These are phyloP conservation scores for Globisporangium okanoganense DNA, from an alignment of 352 stramenopile species.

Conservation along the genomic window DNA sequence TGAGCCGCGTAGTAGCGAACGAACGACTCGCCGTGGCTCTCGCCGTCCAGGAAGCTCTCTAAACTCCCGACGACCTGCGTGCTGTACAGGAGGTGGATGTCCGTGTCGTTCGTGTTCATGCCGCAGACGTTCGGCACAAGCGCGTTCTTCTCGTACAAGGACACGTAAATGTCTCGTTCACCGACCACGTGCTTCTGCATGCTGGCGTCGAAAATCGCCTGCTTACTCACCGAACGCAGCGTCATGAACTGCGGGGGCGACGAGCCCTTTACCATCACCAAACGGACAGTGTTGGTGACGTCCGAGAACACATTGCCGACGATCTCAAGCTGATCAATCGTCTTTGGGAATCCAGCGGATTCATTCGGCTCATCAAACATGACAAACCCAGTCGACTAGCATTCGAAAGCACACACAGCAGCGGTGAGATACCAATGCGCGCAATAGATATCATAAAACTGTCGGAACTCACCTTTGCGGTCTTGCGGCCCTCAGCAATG, in stretches of 20 bases:
- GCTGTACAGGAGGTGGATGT: slow-evolving; percentile 83
- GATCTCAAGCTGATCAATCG: slow-evolving; percentile 63
- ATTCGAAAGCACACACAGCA: not conserved
- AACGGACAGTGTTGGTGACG: slow-evolving; percentile 63
- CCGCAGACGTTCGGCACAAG: slow-evolving; percentile 64
- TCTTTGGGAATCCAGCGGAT: slow-evolving; percentile 30
- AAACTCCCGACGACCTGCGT: slow-evolving; percentile 79
- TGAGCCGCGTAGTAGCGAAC: slow-evolving; percentile 86
- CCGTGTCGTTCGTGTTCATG: slow-evolving; percentile 73
- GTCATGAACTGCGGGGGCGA: slow-evolving; percentile 62
- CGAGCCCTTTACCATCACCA: slow-evolving; percentile 61
- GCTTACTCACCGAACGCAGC: slow-evolving; percentile 74
- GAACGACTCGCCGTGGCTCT: slow-evolving; percentile 70
- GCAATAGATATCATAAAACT: not conserved
- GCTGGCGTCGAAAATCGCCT: slow-evolving; percentile 70
- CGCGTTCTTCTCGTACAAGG: slow-evolving; percentile 74
- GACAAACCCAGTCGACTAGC: slow-evolving; percentile 50
- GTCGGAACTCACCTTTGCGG: slow-evolving; percentile 51
- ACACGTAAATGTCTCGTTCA: slow-evolving; percentile 82
- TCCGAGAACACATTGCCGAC: slow-evolving; percentile 75
- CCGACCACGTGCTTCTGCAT: slow-evolving; percentile 82
- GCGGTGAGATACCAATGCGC: not conserved
- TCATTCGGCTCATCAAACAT: slow-evolving; percentile 54
- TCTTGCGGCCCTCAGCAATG: slow-evolving; percentile 53
- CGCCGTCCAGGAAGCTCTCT: slow-evolving; percentile 68